Base-by-base conservation (phyloP, 768 basidiomycete species). In the Boletus sp. region DNA sequence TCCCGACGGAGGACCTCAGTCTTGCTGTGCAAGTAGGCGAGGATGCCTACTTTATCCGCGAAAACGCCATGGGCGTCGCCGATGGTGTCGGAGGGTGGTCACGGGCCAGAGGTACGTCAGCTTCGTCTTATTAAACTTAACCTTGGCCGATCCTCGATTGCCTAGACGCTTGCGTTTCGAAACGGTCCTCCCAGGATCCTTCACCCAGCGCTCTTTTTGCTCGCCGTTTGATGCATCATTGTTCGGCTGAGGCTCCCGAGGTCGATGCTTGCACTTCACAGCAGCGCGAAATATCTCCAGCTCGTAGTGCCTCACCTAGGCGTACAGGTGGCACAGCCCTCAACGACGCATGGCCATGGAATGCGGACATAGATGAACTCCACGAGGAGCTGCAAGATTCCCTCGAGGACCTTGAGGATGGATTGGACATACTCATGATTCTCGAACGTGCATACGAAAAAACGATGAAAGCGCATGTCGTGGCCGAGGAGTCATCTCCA, bases 61-160 rank as follows among this genome's bases (percentile, higher is more conserved):
- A 86, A 55, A 90, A 94, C 67, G 90, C 92, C 7, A 87, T 98
- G 78, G 95, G 95, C 17, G 88, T 98, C 9, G 92, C 94, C 4
- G 95, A 98, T 68, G 95, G 95, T 32, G 95, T 98, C 1, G 95
- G 95, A 0, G 94, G 94, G 0, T 97, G 94, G 94, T 80, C 86
- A 8, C 72, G 77, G 55, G 66, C 71, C 37, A 78, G 64, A 56
- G 71, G 69, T 66, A 54, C 70, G 77, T 54, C 58, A 30, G 29
- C 35, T 50, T 10, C 5, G 9, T 37, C 4, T 18, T 12, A 56
- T 58, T 44, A 55, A 64, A 57, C 49, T 41, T 49, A 51, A 59
- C 41, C 50, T 61, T 41, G 46, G 66, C 28, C 32, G 24, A 7
- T 30, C 33, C 37, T 14, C 32, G 12, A 30, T 47, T 36, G 15